A percentile compares a stretch with the other conserved stretches of the same genome.
phyloP scores from a whole-genome alignment of 2,329 filamentous ascomycete species.

The Pestalotiopsis sp. region DNA sequence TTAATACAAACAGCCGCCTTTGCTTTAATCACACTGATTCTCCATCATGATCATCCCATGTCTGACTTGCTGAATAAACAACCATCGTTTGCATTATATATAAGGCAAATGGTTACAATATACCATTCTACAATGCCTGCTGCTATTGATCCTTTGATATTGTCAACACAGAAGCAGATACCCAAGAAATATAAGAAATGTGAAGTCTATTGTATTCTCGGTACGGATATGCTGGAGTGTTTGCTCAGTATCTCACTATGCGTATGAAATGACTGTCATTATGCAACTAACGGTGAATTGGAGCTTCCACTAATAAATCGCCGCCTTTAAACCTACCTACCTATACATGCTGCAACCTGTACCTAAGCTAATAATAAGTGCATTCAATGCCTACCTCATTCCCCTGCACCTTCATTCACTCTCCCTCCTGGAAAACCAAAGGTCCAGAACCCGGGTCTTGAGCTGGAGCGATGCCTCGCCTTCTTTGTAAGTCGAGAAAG shows the following conservation, averaged over 20 bases:
- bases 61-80: not conserved
- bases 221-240: no score
- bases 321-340: not conserved
- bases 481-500: slow-evolving; percentile 49
- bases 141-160: not conserved
- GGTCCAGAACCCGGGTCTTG: not conserved
- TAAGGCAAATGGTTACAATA: not conserved
- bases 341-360: not conserved
- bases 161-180: no score
- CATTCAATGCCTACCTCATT: not conserved
- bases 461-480: slow-evolving; percentile 49
- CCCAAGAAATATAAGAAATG: no score
- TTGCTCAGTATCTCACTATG: no score
- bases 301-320: not conserved
- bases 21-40: not conserved
- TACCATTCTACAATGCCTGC: not conserved
- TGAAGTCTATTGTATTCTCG: no score
- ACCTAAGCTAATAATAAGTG: not conserved
- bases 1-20: not conserved
- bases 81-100: not conserved
- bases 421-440: not conserved
- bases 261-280: not conserved
- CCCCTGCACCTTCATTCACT: not conserved
- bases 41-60: not conserved
- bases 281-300: slow-evolving; percentile 22